A percentile compares a stretch with the other conserved stretches of the same genome.
phyloP scores from a whole-genome alignment of 1,284 basidiomycete species.

The Lentinula novae-zelandiae region DNA sequence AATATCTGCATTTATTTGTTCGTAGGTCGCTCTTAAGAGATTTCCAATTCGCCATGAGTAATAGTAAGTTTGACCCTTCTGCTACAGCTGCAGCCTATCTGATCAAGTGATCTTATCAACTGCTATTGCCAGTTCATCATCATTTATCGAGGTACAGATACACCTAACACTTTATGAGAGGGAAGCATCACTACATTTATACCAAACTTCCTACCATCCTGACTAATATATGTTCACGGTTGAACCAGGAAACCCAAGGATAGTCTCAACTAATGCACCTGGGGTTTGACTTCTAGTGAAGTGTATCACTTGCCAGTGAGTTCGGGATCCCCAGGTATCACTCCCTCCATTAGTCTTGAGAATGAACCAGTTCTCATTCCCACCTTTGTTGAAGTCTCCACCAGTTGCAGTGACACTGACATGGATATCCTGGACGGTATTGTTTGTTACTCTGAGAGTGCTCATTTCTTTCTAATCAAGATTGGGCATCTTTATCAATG shows the following conservation, averaged over 20 bases:
- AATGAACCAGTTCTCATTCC: not conserved
- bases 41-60: slow-evolving; percentile 91
- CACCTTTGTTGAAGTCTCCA: not conserved
- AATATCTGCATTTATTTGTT: slow-evolving; percentile 89
- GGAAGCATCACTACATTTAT: too few relatives aligned
- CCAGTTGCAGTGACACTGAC: slow-evolving; percentile 2
- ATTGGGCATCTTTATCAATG: too few relatives aligned
- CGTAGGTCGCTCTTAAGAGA: slow-evolving; percentile 91
- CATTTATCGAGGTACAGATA: not conserved
- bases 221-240: too few relatives aligned
- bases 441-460: not conserved
- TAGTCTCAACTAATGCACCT: too few relatives aligned
- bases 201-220: too few relatives aligned
- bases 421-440: not conserved
- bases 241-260: too few relatives aligned
- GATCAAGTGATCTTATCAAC: too few relatives aligned
- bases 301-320: not conserved
- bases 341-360: not conserved
- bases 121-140: too few relatives aligned
- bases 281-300: not conserved
- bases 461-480: too few relatives aligned
- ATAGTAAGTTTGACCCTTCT: slow-evolving; percentile 15
- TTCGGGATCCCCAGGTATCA: not conserved
- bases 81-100: too few relatives aligned
- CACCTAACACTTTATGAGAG: too few relatives aligned